Percentiles rank a stretch among this genome's conserved stretches.
phyloP scores from a whole-genome alignment of 2,329 filamentous ascomycete genomes.

The Penicillium sp. region DNA sequence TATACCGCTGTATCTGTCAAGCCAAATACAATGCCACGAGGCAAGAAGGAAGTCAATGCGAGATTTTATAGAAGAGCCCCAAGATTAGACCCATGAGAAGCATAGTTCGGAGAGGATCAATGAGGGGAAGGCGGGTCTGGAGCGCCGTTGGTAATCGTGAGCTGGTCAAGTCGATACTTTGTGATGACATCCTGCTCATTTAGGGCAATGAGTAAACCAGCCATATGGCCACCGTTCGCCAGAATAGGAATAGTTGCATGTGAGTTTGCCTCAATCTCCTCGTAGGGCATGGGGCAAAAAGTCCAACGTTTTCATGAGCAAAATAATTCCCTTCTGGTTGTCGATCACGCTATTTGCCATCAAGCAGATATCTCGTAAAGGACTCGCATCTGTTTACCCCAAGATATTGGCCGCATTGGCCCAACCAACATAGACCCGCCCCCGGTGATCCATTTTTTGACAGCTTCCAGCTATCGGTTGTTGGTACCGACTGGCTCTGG shows the following conservation, averaged over 20 bases:
- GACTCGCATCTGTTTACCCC: slow-evolving; percentile 13
- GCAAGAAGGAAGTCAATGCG: slow-evolving; percentile 7
- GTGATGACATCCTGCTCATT: slow-evolving; percentile 16
- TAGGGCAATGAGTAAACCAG: slow-evolving; percentile 1
- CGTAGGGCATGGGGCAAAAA: slow-evolving; percentile 14
- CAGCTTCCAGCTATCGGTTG: slow-evolving; percentile 15
- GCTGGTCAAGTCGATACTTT: slow-evolving; percentile 8
- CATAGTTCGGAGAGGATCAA: slow-evolving; percentile 3
- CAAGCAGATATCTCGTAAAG: slow-evolving; percentile 5
- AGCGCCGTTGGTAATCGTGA: slow-evolving; percentile 5
- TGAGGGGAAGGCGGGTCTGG: background rate
- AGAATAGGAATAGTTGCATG: slow-evolving; percentile 4
- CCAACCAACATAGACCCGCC: slow-evolving; percentile 9
- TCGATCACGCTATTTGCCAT: slow-evolving; percentile 19
- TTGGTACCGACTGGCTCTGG: slow-evolving; percentile 19
- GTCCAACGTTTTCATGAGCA: slow-evolving; percentile 16
- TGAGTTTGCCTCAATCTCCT: slow-evolving; percentile 7
- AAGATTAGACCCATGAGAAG: slow-evolving; percentile 10
- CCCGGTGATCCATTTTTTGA: slow-evolving; percentile 11
- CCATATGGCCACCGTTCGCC: slow-evolving; percentile 16
- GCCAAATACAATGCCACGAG: background rate
- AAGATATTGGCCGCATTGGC: slow-evolving; percentile 16
- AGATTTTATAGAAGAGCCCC: slow-evolving; percentile 13
- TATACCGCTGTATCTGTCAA: background rate
- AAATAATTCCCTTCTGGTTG: slow-evolving; percentile 4